A percentile compares a stretch with the other conserved stretches of the same genome.
These are phyloP conservation scores for Rhodomyrtus tomentosa DNA, from an alignment of 345 rosid species.

Conservation along the genomic window DNA sequence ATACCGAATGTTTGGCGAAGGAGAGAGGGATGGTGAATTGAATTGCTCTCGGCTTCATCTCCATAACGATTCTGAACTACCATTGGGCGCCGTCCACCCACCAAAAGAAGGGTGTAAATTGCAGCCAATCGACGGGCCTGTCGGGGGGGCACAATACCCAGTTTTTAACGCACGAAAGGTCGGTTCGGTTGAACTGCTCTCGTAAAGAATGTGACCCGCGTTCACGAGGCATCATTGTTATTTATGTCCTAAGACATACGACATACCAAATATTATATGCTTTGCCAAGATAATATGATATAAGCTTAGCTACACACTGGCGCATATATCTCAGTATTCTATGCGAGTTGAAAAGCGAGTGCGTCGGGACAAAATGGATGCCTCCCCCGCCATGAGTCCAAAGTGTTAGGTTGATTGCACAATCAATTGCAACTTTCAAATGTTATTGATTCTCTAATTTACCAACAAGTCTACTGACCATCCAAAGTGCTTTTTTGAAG, in stretches of 20 bases:
- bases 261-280: not conserved
- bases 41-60: not conserved
- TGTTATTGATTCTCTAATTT: no score
- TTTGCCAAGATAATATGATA: no score
- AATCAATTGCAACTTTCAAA: no score
- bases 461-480: no score
- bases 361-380: no score
- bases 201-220: not conserved
- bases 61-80: not conserved
- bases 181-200: not conserved
- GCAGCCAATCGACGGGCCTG: not conserved
- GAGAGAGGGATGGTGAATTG: not conserved
- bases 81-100: not conserved
- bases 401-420: no score
- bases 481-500: no score
- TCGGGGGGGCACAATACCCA: no score
- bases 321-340: no score
- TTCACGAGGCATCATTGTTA: not conserved
- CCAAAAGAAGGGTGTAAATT: not conserved
- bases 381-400: no score
- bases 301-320: no score
- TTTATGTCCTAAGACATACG: not conserved
- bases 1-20: not conserved
- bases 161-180: not conserved
- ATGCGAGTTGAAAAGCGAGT: no score